Conservation (phyloP, 2,329 filamentous ascomycete species). For the Monosporascus sp. region DNA sequence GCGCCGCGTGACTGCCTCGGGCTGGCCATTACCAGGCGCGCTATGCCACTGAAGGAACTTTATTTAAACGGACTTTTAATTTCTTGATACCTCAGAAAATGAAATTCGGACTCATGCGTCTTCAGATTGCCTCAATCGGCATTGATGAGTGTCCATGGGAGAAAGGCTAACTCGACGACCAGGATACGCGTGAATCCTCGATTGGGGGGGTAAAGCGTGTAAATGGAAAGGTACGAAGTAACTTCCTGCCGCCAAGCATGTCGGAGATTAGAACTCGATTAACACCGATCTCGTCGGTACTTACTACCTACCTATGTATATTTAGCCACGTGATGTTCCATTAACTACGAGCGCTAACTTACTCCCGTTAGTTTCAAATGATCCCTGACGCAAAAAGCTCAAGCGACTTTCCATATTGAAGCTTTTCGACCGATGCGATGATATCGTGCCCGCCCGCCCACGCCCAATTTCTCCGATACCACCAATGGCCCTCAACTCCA, state of each 20-base stretch:
- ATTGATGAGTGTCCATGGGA: slow-evolving; percentile 2
- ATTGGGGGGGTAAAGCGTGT: background rate
- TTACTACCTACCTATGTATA: too few relatives aligned
- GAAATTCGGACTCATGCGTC: too few relatives aligned
- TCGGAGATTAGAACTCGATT: background rate
- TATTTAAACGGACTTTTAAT: too few relatives aligned
- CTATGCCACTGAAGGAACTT: too few relatives aligned
- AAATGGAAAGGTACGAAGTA: slow-evolving; percentile 5
- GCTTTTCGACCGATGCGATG: background rate
- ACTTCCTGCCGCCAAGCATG: background rate
- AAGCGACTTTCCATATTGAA: background rate
- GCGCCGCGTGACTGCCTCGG: slow-evolving; percentile 10
- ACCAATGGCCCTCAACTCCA: slow-evolving; percentile 30
- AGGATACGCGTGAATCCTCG: background rate
- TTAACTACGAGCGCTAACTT: background rate
- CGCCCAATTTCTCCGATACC: background rate
- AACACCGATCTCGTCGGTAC: background rate
- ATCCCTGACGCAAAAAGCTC: background rate
- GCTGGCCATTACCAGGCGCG: slow-evolving; percentile 9
- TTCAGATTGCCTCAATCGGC: slow-evolving; percentile 3
- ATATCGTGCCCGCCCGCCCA: background rate
- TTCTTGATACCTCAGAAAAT: too few relatives aligned
- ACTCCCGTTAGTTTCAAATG: background rate
- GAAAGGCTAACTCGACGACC: background rate
- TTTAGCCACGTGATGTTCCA: background rate